phyloP scores from a whole-genome alignment of 495 filamentous ascomycete genomes.

The Venustampulla echinocandica region DNA sequence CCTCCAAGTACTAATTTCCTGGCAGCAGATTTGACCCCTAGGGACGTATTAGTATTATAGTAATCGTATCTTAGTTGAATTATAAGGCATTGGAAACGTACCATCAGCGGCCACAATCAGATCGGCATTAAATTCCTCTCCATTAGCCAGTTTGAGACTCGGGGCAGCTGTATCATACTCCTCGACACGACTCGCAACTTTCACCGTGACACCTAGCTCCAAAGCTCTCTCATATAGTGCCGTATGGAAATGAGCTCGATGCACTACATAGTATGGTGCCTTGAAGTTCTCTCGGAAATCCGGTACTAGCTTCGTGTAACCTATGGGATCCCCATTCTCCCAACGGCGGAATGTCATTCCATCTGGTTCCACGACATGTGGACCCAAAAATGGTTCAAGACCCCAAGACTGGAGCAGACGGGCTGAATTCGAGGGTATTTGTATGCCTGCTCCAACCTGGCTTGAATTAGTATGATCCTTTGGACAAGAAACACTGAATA shows the following conservation, averaged over 20 bases:
- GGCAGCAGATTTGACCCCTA: constrained; percentile 23
- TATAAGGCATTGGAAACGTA: too few species aligned
- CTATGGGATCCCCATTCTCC: constrained; percentile 33
- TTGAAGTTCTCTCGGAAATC: constrained; percentile 28
- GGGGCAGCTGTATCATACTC: constrained; percentile 37
- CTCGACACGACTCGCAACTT: constrained; percentile 40
- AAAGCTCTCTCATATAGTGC: constrained; percentile 26
- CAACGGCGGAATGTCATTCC: constrained; percentile 35
- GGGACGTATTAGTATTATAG: too few species aligned
- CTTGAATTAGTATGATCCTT: neutral
- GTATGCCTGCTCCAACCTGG: constrained; percentile 40
- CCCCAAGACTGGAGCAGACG: constrained; percentile 31
- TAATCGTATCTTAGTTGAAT: too few species aligned
- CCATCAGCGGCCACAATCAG: too few species aligned
- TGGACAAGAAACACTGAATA: neutral
- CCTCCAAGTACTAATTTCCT: constrained; percentile 23
- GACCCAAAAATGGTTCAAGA: constrained; percentile 27
- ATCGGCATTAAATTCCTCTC: too few species aligned
- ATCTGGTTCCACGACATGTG: constrained; percentile 29
- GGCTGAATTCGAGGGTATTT: constrained; percentile 37
- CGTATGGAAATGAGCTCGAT: constrained; percentile 35
- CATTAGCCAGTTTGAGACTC: too few species aligned
- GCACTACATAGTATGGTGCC: constrained; percentile 37
- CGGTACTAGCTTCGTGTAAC: constrained; percentile 29
- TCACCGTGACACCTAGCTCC: constrained; percentile 35